These are phyloP conservation scores for Lentinus brumalis DNA, from an alignment of 768 basidiomycete genomes.

Conservation along the genomic window DNA sequence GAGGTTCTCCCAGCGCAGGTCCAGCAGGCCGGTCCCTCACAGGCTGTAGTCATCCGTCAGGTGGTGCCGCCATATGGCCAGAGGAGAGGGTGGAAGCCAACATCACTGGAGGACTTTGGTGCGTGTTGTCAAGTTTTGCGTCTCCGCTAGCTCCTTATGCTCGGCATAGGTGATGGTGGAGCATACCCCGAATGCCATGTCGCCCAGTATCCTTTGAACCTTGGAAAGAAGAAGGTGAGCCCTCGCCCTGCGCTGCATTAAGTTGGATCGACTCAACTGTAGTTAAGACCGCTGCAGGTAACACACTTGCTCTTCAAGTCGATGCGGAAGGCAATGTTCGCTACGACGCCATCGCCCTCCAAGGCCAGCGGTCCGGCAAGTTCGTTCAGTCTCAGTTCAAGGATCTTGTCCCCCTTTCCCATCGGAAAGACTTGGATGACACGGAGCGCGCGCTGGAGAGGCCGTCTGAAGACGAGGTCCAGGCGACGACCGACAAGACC, in stretches of 20 bases:
- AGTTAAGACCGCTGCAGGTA: constrained; percentile 80
- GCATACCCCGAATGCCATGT: constrained; percentile 94
- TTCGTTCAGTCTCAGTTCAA: constrained; percentile 95
- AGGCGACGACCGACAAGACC: constrained; percentile 89
- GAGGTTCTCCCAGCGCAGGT: constrained; percentile 31
- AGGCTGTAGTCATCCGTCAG: constrained; percentile 49
- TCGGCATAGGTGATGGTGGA: constrained; percentile 70
- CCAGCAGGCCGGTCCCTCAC: constrained; percentile 33
- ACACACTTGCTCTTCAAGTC: constrained; percentile 95
- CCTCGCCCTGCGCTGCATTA: background rate
- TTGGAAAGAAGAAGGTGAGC: constrained; percentile 92
- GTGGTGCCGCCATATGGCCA: constrained; percentile 84
- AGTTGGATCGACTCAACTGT: constrained; percentile 1
- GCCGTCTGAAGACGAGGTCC: constrained; percentile 91
- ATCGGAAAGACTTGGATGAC: constrained; percentile 87
- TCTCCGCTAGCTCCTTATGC: background rate
- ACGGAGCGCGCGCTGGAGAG: constrained; percentile 79
- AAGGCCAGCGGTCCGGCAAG: constrained; percentile 88
- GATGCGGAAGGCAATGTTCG: constrained; percentile 95
- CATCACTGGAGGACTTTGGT: constrained; percentile 83
- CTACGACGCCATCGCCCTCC: constrained; percentile 95
- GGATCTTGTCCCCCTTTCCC: constrained; percentile 89
- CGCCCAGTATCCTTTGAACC: constrained; percentile 94
- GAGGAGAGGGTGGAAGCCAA: constrained; percentile 84
- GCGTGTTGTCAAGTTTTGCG: constrained; percentile 31